These are phyloP conservation scores for Podospora australis DNA, from an alignment of 495 filamentous ascomycete genomes.

Conservation along the genomic window DNA sequence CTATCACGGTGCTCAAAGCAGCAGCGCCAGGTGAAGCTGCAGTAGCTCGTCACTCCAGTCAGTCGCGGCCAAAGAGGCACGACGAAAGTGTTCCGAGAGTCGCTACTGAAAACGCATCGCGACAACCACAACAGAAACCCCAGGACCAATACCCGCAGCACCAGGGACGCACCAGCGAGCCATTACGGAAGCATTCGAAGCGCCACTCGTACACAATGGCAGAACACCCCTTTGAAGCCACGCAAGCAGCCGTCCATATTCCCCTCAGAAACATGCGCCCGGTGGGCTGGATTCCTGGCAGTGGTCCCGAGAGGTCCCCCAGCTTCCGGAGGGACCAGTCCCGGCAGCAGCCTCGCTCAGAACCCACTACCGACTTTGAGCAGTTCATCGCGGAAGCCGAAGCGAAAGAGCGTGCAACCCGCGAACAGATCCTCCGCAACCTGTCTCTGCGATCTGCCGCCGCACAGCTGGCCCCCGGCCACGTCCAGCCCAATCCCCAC, in stretches of 20 bases:
- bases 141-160: too few relatives aligned
- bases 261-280: neutral
- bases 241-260: neutral
- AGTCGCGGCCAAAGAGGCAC: too few relatives aligned
- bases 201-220: constrained; percentile 1
- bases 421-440: constrained; percentile 9
- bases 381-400: constrained; percentile 25
- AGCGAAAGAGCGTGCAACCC: constrained; percentile 18
- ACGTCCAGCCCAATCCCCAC: constrained; percentile 18
- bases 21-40: too few relatives aligned
- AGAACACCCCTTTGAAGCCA: constrained; percentile 3
- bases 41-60: too few relatives aligned
- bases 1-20: too few relatives aligned
- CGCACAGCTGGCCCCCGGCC: neutral
- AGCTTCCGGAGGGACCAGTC: neutral
- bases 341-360: neutral
- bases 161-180: neutral
- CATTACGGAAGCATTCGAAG: neutral
- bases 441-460: constrained; percentile 9
- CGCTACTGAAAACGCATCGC: too few relatives aligned
- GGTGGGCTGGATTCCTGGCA: neutral
- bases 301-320: neutral
- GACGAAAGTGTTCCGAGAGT: too few relatives aligned
- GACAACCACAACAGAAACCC: too few relatives aligned
- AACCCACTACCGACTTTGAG: constrained; percentile 19